phyloP scores from a whole-genome alignment of 257 asterid species.

The Galeopsis tetrahit region DNA sequence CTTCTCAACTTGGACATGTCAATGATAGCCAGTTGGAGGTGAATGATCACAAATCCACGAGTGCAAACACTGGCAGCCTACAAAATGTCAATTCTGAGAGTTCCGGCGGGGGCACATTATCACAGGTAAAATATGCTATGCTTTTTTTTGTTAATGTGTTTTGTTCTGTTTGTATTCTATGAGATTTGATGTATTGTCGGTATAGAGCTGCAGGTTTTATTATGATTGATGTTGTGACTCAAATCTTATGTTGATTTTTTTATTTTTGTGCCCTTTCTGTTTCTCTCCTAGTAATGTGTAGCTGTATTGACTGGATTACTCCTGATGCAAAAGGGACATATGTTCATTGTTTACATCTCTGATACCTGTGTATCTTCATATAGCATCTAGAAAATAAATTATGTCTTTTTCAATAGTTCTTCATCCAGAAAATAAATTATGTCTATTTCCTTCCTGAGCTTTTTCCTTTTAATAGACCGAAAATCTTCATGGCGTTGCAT shows the following conservation, averaged over 20 bases:
- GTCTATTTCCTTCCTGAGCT: constrained; percentile 26
- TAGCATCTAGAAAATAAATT: neutral
- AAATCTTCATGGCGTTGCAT: constrained; percentile 68
- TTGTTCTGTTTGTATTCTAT: constrained; percentile 5
- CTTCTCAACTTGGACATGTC: constrained; percentile 57
- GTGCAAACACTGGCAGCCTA: constrained; percentile 46
- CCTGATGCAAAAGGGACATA: constrained; percentile 2
- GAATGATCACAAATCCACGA: constrained; percentile 44
- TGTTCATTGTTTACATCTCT: neutral
- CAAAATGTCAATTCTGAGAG: constrained; percentile 53
- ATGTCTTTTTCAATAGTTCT: too few species aligned
- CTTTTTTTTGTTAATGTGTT: constrained; percentile 1
- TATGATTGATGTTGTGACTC: neutral
- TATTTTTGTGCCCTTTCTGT: neutral
- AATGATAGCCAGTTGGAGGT: constrained; percentile 58
- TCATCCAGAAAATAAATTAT: neutral
- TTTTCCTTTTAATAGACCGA: constrained; percentile 49
- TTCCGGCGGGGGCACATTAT: constrained; percentile 52
- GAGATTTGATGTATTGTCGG: neutral
- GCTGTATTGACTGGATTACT: neutral
- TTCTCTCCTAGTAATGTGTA: neutral
- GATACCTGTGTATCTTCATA: neutral
- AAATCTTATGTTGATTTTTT: neutral
- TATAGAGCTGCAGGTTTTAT: neutral
- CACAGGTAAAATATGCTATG: constrained; percentile 55